Base-by-base conservation (phyloP, 208 protist species). In the Acanthamoeba royreba region DNA sequence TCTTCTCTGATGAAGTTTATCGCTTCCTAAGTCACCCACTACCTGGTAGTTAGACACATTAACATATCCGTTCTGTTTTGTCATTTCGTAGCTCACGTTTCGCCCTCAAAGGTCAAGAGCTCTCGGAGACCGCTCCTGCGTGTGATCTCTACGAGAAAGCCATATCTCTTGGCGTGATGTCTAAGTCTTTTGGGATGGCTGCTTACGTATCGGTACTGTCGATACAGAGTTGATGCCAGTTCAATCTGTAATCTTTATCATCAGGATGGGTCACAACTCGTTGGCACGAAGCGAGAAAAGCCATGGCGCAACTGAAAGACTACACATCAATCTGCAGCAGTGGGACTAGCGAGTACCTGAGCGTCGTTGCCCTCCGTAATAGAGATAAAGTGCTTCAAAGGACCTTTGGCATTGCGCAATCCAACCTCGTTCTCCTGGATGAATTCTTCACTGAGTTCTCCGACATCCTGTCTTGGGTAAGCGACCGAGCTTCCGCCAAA, bases 251-350 rank as follows among this genome's bases (percentile, higher is more conserved):
- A 25, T 66, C 4, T 58, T 88, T 17, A 22, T 11, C 11, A 40
- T 7, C 38, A 92, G 88, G 88, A 28, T 92, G 88, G 88, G 53
- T 92, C 28, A 61, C 88, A 13, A 81, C 61, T 19, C 40, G 66
- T 11, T 49, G 46, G 43, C 28, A 53, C 4, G 43, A 81, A 55
- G 88, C 66, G 43, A 43, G 40, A 22, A n/a, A 3, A 1, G 42
- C 61, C 3, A 92, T 92, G 88, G 88, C 61, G 3, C 38, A 45
- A 28, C 35, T 92, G 61, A 92, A 92, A 38, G 88, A 92, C 61
- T 92, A 92, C 88, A 92, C 88, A 17, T 61, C 88, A 11, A 92
- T 92, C 28, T 92, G 88, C 61, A 61, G 88, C 88, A 92, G 88
- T 43, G 88, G 45, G 11, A 33, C 88, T 11, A 92, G 88, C 61